Evolutionary conservation across 2,329 filamentous ascomycete genomes (phyloP), one percentile per base, ranked within the genome.

Genomic region (Sarocladium strictum): DNA sequence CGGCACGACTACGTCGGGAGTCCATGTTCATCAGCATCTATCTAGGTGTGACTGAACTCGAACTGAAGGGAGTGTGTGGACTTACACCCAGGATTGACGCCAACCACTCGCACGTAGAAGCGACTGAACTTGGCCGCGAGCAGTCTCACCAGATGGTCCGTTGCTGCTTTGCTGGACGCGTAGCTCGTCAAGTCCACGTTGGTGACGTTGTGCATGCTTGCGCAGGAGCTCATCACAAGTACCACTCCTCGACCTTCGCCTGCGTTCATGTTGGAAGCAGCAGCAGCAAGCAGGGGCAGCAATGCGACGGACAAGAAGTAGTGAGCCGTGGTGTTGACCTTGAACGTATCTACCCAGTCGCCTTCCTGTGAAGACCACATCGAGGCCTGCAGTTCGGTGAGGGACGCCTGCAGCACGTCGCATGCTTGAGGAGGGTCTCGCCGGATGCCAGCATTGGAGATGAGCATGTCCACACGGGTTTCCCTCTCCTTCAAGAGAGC

Each of bases 131-230:
- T 79, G 6, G 69, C 68, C 5, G 77, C 76, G 54, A 80, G 58
- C 54, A 80, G 61, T 51, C 61, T 67, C 2, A 79, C 76, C 14
- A 79, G 60, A 65, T 80, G 76, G 61, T 79, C 76, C 1, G 76
- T 78, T 0, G 75, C 76, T 1, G 76, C 76, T 58, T 80, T 79
- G 58, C 74, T 79, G 0, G 72, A 62, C 0, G 76, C 76, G 57
- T 80, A 79, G 58, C 73, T 76, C 4, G 75, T 78, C 60, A 79
- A 63, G 57, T 79, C 76, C 3, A 79, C 68, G 58, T 79, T 79
- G 1, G 76, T 79, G 1, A 62, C 72, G 61, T 78, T 78, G 56
- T 78, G 76, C 70, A 78, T 73, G 60, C 75, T 77, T 2, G 76
- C 76, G 59, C 76, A 79, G 2, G 72, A 76, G 59, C 76, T 79